Evolutionary conservation across 1,139 yeast species (phyloP), one percentile per base, ranked within the genome.

Genomic region (Zygosaccharomyces sapae): DNA sequence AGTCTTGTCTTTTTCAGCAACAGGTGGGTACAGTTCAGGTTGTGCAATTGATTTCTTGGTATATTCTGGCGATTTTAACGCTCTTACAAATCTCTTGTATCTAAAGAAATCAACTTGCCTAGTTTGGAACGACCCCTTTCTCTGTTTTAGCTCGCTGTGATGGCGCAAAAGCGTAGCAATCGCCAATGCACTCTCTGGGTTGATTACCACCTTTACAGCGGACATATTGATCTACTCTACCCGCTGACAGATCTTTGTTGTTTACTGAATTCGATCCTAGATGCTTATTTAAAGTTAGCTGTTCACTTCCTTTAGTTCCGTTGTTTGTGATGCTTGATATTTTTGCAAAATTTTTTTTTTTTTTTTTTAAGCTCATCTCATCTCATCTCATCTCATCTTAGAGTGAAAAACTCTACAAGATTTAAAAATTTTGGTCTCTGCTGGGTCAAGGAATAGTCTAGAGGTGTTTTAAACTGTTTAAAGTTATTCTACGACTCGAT

Each of bases 41-140:
- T 71, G 71, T 56, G 77, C 76, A 19, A 70, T 58, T 48, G 81
- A 81, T 52, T 77, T 75, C 47, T 70, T 66, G 53, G 77, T 75
- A 68, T 89, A 92, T 41, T 83, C 90, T 1, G 79, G 84, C 50
- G 90, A 80, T 40, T 80, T 71, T 49, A 92, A 74, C 0, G 95
- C 95, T 56, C 97, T 74, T 12, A 80, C 70, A 40, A 88, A 84
- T 59, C 98, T 77, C 67, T 94, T 92, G 65, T 74, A 86, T 57
- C 95, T 76, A 76, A 92, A 92, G 66, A 92, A 90, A 51, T 87
- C 95, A 36, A 80, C 76, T 33, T 79, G 79, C 52, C 79, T 77
- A 46, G 84, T 84, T 59, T 82, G 81, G 47, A 86, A 71, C 38
- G 84, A 70, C 5, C 97, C 97, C 50, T 80, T 79, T 60, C 98